phyloP scores from a whole-genome alignment of 257 asterid species.

The Ilex asprella region DNA sequence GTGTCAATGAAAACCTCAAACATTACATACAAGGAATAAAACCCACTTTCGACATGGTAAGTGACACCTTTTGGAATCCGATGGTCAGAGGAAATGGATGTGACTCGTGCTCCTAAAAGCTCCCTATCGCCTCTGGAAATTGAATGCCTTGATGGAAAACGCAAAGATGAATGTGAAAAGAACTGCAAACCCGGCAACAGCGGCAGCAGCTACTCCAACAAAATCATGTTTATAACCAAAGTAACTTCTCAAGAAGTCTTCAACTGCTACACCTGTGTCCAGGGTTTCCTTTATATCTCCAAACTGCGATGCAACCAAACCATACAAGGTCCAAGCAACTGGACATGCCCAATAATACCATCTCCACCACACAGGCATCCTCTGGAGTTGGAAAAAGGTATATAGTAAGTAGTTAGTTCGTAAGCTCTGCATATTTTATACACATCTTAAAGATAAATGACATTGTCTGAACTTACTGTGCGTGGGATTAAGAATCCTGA shows the following conservation, averaged over 20 bases:
- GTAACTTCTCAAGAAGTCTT: neutral
- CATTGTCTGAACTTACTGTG: neutral
- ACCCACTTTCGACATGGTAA: no score
- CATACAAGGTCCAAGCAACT: conserved; percentile 57
- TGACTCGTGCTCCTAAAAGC: neutral
- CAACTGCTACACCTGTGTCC: neutral
- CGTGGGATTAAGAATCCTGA: conserved; percentile 29
- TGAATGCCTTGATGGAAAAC: neutral
- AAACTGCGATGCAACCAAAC: conserved; percentile 50
- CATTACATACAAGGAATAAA: no score
- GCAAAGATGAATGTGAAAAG: neutral
- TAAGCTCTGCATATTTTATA: neutral
- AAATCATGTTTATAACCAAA: neutral
- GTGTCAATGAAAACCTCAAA: no score
- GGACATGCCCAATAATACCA: conserved; percentile 80
- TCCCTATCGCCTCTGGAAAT: neutral
- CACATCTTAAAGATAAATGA: neutral
- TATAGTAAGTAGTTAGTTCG: neutral
- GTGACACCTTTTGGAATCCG: no score
- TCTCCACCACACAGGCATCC: conserved; percentile 79
- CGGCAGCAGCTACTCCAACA: neutral
- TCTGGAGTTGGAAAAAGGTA: conserved; percentile 23
- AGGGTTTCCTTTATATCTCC: conserved; percentile 33
- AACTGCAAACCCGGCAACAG: neutral
- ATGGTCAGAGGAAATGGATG: no score